Evolutionary conservation across 805 yeast genomes (phyloP), one percentile per base, ranked within the genome.

Genomic region (Ogataea nitratoaversa): DNA sequence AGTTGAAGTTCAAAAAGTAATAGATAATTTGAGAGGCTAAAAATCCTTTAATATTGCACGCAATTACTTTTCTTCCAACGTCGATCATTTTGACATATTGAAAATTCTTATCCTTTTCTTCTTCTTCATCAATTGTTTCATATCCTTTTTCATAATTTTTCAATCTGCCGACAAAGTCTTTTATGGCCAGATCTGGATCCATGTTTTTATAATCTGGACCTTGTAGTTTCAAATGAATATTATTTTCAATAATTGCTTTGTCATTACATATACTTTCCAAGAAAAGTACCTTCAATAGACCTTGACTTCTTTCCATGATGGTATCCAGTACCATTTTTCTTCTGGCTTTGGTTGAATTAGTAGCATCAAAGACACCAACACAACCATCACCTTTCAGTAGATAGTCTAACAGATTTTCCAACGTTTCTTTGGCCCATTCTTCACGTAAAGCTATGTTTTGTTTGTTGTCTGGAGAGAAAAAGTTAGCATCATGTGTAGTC

Each of bases 41-140:
- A 55, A 88, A 93, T 0, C 82, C 82, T 54, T 86, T 86, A 42
- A 91, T 85, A 56, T 90, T 88, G 60, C 83, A 90, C 25, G 96
- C 87, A 38, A 91, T 95, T 30, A 91, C 88, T 60, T 91, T 93
- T 54, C 86, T 80, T 7, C 99, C 98, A 9, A 90, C 97, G 60
- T 91, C 91, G 41, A 91, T 88, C 95, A 91, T 89, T 62, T 91
- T 89, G 49, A 90, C 86, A 54, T 89, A 93, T 59, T 87, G 96
- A 53, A 79, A 80, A 12, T 77, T 76, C 14, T 70, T 74, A 30
- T 83, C 67, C 33, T 71, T 67, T 40, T 75, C 77, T 55, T 83
- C 91, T 51, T 84, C 91, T 16, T 70, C 75, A 33, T 82, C 91
- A 23, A 91, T 82, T 0, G 96, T 83, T 60, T 93, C 88, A 62